Evolutionary conservation across 1,284 basidiomycete genomes (phyloP), one percentile per base, ranked within the genome.

Genomic region (Marasmius fiardii): DNA sequence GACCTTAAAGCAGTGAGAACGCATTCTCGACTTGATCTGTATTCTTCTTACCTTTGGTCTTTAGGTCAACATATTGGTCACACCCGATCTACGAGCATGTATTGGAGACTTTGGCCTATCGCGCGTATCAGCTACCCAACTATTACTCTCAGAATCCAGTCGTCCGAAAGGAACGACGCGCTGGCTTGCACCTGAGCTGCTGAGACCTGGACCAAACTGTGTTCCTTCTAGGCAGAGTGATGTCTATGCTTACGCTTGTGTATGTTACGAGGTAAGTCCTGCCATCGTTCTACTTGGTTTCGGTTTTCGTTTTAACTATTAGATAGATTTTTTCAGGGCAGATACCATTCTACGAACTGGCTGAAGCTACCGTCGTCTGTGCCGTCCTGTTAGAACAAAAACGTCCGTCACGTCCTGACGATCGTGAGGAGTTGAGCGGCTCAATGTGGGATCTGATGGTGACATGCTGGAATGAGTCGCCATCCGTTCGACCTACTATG

Each of bases 61-160:
- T 2, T 23, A 52, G 51, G 51, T 52, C 33, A 52, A 52, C 34
- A 26, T 52, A 18, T 28, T n/a, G n/a, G n/a, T n/a, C n/a, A n/a
- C n/a, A n/a, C n/a, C n/a, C n/a, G n/a, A n/a, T n/a, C n/a, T n/a
- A n/a, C n/a, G n/a, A n/a, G n/a, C n/a, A n/a, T n/a, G n/a, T n/a
- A n/a, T n/a, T n/a, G n/a, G n/a, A n/a, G n/a, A n/a, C n/a, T n/a
- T n/a, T n/a, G n/a, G n/a, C n/a, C n/a, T n/a, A n/a, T n/a, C n/a
- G n/a, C n/a, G n/a, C n/a, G n/a, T n/a, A n/a, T n/a, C n/a, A n/a
- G n/a, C n/a, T n/a, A n/a, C n/a, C n/a, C n/a, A n/a, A n/a, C n/a
- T n/a, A n/a, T n/a, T n/a, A n/a, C n/a, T n/a, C n/a, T n/a, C n/a
- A n/a, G n/a, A n/a, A n/a, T n/a, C n/a, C n/a, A n/a, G n/a, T n/a